Evolutionary conservation across 2,329 filamentous ascomycete species (phyloP).

Genomic region (Pseudogymnoascus sp.): DNA sequence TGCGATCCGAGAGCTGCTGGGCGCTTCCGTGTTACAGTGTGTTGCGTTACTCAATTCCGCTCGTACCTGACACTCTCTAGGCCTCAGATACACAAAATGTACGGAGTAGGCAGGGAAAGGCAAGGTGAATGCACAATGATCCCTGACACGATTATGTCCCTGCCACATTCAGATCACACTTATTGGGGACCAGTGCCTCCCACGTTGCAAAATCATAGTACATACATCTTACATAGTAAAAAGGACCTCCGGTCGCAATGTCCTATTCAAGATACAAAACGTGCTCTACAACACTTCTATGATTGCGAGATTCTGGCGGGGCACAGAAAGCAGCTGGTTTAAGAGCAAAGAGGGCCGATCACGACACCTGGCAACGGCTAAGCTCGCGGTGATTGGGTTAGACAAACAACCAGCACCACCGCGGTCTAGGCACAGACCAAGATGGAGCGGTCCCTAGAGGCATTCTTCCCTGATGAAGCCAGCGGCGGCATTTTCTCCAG

Average conservation of each 20-base stretch:
- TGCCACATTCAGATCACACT: neutral
- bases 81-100: neutral
- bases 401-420: slow-evolving; percentile 1
- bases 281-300: neutral
- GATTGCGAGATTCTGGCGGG: slow-evolving; percentile 4
- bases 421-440: slow-evolving; percentile 6
- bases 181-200: neutral
- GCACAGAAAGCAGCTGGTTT: neutral
- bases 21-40: neutral
- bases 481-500: slow-evolving; percentile 8
- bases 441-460: slow-evolving; percentile 4
- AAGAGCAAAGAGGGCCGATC: neutral
- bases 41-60: neutral
- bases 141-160: slow-evolving; percentile 5
- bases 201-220: neutral
- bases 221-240: neutral
- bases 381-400: neutral
- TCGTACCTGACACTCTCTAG: neutral
- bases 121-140: neutral
- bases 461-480: slow-evolving; percentile 4
- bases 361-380: neutral
- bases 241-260: neutral
- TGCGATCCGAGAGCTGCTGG: neutral
- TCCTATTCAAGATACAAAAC: neutral
- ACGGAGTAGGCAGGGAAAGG: slow-evolving; percentile 3